Percentiles rank a stretch among this genome's conserved stretches.
These are phyloP conservation scores for Metschnikowia chrysomelidarum DNA, from an alignment of 805 yeast genomes.

Conservation along the genomic window DNA sequence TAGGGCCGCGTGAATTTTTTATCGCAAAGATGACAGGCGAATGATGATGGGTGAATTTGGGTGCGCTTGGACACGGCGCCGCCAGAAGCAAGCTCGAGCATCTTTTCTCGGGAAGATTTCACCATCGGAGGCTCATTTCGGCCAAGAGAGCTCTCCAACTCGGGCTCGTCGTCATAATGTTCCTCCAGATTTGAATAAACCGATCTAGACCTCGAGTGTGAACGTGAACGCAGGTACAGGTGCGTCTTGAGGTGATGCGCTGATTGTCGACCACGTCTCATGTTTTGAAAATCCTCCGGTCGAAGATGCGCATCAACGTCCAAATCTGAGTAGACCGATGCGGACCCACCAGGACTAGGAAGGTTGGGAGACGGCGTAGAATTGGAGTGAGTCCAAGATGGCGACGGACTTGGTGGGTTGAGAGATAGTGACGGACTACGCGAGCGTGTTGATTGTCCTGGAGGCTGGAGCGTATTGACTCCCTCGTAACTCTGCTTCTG, in stretches of 20 bases:
- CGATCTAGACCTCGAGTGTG: constrained; percentile 27
- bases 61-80: constrained; percentile 50
- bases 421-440: constrained; percentile 8
- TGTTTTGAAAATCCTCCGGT: constrained; percentile 41
- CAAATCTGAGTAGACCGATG: constrained; percentile 17
- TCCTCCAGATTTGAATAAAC: constrained; percentile 2
- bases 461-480: constrained; percentile 10
- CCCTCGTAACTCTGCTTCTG: constrained; percentile 31
- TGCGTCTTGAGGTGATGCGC: constrained; percentile 23
- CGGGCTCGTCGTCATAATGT: constrained; percentile 19
- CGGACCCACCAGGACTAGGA: constrained; percentile 15
- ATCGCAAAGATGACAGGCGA: constrained; percentile 79
- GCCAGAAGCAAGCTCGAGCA: constrained; percentile 65
- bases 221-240: constrained; percentile 22
- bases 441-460: constrained; percentile 3
- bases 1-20: constrained; percentile 90
- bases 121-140: constrained; percentile 7
- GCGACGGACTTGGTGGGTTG: constrained; percentile 9
- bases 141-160: constrained; percentile 15
- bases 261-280: constrained; percentile 41
- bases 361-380: constrained; percentile 8
- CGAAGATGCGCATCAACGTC: constrained; percentile 17
- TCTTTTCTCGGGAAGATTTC: constrained; percentile 49
- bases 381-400: constrained; percentile 7
- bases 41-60: constrained; percentile 71